Conservation (phyloP, 2,329 filamentous ascomycete species). For the Cladophialophora chaetospira region DNA sequence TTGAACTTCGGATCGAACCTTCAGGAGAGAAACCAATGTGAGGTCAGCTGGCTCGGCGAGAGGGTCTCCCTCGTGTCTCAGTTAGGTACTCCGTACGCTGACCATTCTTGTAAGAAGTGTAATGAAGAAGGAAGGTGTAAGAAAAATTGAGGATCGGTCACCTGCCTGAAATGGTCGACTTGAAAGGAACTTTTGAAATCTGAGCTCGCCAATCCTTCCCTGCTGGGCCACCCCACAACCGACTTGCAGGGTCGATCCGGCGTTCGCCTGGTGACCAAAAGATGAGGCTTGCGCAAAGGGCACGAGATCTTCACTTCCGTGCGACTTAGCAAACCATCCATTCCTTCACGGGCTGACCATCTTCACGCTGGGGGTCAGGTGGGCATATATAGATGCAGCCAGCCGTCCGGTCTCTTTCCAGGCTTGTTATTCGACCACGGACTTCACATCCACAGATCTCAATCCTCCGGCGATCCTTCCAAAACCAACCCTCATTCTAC, state of each 20-base stretch:
- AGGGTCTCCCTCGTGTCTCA: too few relatives aligned
- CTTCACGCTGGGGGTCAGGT: constrained; percentile 1
- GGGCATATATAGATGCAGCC: constrained; percentile 25
- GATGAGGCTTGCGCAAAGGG: not conserved
- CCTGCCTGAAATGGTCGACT: not conserved
- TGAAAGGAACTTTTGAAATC: not conserved
- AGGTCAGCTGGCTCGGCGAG: too few relatives aligned
- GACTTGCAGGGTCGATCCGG: not conserved
- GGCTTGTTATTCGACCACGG: constrained; percentile 20
- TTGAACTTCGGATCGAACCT: too few relatives aligned
- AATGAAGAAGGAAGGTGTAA: not conserved
- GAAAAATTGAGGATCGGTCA: not conserved
- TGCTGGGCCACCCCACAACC: not conserved
- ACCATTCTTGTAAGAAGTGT: not conserved
- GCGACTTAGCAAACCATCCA: constrained; percentile 3
- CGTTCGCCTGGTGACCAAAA: not conserved
- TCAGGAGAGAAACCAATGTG: too few relatives aligned
- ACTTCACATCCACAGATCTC: constrained; percentile 9
- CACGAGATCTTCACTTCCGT: not conserved
- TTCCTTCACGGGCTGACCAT: constrained; percentile 8
- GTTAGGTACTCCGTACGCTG: too few relatives aligned
- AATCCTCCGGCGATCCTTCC: constrained; percentile 15
- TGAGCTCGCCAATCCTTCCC: constrained; percentile 17
- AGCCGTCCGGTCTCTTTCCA: constrained; percentile 22
- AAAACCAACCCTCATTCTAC: constrained; percentile 7